These are phyloP conservation scores for Grosmannia penicillata DNA, from an alignment of 2,329 filamentous ascomycete genomes.

Conservation along the genomic window DNA sequence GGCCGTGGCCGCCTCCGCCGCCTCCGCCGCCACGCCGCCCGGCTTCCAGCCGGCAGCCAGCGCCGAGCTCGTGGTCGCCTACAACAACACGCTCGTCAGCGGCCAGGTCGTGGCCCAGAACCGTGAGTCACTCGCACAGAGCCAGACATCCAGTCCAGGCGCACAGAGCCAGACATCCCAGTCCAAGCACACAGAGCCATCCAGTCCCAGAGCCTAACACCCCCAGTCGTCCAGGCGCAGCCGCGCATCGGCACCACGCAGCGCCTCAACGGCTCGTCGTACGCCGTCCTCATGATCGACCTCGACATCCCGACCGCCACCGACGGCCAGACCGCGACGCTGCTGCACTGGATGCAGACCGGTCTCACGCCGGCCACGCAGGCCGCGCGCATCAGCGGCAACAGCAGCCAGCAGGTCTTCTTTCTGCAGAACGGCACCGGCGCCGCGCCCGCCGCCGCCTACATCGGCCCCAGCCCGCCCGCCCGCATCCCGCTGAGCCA, in stretches of 20 bases:
- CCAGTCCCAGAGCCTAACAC: not conserved
- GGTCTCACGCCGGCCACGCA: slow-evolving; percentile 17
- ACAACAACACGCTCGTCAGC: slow-evolving; percentile 19
- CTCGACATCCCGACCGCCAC: slow-evolving; percentile 30
- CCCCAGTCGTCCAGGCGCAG: slow-evolving; percentile 1
- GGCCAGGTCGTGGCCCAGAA: slow-evolving; percentile 23
- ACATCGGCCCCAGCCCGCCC: slow-evolving; percentile 24
- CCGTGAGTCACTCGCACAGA: no score
- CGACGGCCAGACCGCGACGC: slow-evolving; percentile 19
- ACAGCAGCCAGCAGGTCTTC: slow-evolving; percentile 12
- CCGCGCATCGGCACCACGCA: slow-evolving; percentile 15
- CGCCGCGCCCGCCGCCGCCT: slow-evolving; percentile 15
- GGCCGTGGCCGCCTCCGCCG: slow-evolving; percentile 8
- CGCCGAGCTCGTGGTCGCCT: slow-evolving; percentile 24
- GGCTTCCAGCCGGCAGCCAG: slow-evolving; percentile 25
- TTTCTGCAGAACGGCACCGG: slow-evolving; percentile 18
- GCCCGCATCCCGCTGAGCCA: slow-evolving; percentile 22
- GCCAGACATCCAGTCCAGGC: no score
- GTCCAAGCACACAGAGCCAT: no score
- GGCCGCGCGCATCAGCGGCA: slow-evolving; percentile 11
- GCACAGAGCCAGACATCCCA: no score
- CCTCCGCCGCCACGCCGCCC: slow-evolving; percentile 23
- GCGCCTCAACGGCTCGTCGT: slow-evolving; percentile 24
- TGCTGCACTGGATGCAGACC: slow-evolving; percentile 29
- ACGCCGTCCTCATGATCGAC: slow-evolving; percentile 27